Conservation (phyloP, 228 moss, liverwort and hornwort genomes). For the Sphagnum fallax region DNA sequence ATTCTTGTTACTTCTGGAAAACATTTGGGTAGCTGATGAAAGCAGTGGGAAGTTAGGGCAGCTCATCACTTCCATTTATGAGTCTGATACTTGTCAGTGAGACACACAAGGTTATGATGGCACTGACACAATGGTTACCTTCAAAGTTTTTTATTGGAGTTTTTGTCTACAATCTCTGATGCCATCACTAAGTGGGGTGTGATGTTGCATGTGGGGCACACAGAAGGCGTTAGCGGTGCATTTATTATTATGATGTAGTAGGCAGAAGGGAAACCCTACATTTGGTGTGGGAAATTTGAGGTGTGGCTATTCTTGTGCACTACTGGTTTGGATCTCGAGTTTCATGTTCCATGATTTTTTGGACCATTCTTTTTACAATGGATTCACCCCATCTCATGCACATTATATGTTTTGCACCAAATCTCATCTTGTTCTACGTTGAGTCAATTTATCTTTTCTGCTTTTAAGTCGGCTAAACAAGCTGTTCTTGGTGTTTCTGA, state of each 20-base stretch:
- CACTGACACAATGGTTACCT: background rate
- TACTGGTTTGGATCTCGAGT: conserved; percentile 22
- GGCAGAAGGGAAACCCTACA: conserved; percentile 22
- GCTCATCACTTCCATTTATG: background rate
- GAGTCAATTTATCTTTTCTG: too few relatives aligned
- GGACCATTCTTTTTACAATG: conserved; percentile 25
- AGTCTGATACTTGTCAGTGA: too few relatives aligned
- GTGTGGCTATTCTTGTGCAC: conserved; percentile 22
- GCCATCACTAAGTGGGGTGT: conserved; percentile 52
- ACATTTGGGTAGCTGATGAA: too few relatives aligned
- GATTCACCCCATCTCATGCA: conserved; percentile 17
- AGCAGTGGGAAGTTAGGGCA: too few relatives aligned
- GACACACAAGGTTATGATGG: background rate
- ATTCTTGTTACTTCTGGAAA: background rate
- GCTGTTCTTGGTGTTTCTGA: too few relatives aligned
- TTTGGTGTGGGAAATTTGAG: conserved; percentile 12
- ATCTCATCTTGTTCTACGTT: too few relatives aligned
- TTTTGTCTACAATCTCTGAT: conserved; percentile 3
- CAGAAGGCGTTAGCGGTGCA: conserved; percentile 69
- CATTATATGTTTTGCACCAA: background rate
- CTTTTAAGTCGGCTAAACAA: too few relatives aligned
- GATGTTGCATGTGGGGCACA: conserved; percentile 60
- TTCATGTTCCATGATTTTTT: conserved; percentile 16
- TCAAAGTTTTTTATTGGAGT: background rate
- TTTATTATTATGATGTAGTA: conserved; percentile 28